Base-by-base conservation (phyloP, 2,329 filamentous ascomycete genomes). In the Trichophyton benhamiae region DNA sequence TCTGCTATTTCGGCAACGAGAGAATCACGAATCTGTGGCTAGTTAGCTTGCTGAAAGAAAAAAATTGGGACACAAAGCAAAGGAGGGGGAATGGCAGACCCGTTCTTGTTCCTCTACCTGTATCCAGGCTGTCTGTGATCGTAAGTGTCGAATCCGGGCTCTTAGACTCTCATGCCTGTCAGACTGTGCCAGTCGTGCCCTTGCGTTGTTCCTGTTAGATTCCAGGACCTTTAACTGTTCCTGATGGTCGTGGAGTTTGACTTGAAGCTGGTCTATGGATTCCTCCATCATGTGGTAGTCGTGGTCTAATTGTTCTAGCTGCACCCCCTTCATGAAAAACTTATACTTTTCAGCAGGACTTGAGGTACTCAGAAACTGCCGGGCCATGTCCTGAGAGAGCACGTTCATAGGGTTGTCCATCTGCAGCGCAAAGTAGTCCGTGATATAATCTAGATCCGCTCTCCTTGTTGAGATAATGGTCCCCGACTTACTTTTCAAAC, bases 321-420 rank as follows among this genome's bases (percentile, higher is more conserved):
- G 91, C 0, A 96, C 95, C 27, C 94, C 94, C 68, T 91, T 90
- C 63, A 96, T 83, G 70, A 99, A 99, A 69, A 96, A 96, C 67
- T 89, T 94, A 79, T 97, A 99, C 72, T 99, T 99, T 63, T 92
- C 86, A 2, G 83, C 78, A 0, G 91, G 83, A 1, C 85, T 88
- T 11, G 94, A 92, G 41, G 86, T 83, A 69, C 92, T 95, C 49
- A 99, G 81, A 68, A 99, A 99, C 62, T 95, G 88, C 9, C 94
- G 85, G 9, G 94, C 94, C 74, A 91, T 91, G 71, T 99, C 94
- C 73, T 99, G 94, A 0, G 91, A 96, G 17, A 99, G 80, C 5
- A 97, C 88, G 63, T 95, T 97, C 77, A 99, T 86, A 0, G 94
- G 94, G 67, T 99, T 99, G 70, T 97, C 92, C 62, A 99, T 90